phyloP scores from a whole-genome alignment of 2,329 filamentous ascomycete species.

The Hyphodiscus sp. region DNA sequence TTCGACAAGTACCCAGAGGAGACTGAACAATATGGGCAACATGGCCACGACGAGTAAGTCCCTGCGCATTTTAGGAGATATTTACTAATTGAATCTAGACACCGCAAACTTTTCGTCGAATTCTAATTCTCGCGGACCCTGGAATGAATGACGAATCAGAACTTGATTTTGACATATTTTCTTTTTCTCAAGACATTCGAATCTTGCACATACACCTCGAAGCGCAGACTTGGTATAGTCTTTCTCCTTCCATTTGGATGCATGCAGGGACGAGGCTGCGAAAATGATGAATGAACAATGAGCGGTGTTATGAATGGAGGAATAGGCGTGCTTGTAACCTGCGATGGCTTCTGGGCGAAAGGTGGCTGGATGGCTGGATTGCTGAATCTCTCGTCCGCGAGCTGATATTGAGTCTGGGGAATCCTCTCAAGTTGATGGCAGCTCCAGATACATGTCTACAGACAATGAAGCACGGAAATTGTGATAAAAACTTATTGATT shows the following conservation, averaged over 20 bases:
- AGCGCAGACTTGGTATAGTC: conserved; percentile 4
- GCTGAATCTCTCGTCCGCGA: neutral
- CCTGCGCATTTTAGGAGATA: conserved; percentile 22
- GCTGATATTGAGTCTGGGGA: neutral
- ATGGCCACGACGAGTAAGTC: conserved; percentile 82
- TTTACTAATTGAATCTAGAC: neutral
- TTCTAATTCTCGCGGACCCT: conserved; percentile 1
- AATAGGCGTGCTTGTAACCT: neutral
- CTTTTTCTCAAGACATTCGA: conserved; percentile 8
- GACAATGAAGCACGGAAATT: neutral
- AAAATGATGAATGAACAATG: neutral
- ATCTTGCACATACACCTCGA: conserved; percentile 20
- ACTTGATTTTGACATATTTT: neutral
- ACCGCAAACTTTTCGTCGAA: conserved; percentile 18
- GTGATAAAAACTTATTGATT: too few species aligned
- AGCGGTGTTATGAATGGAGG: neutral
- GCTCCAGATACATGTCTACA: neutral
- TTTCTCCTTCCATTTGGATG: conserved; percentile 8
- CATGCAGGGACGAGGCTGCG: neutral
- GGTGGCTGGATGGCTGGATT: neutral
- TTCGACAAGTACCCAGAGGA: conserved; percentile 99
- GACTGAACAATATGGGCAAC: conserved; percentile 79
- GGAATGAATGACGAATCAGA: neutral
- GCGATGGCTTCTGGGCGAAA: neutral
- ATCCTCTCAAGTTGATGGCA: neutral